Percentiles rank a stretch among this genome's conserved stretches.
These are phyloP conservation scores for Gomphus bonarii DNA, from an alignment of 1,284 basidiomycete species.

Conservation along the genomic window DNA sequence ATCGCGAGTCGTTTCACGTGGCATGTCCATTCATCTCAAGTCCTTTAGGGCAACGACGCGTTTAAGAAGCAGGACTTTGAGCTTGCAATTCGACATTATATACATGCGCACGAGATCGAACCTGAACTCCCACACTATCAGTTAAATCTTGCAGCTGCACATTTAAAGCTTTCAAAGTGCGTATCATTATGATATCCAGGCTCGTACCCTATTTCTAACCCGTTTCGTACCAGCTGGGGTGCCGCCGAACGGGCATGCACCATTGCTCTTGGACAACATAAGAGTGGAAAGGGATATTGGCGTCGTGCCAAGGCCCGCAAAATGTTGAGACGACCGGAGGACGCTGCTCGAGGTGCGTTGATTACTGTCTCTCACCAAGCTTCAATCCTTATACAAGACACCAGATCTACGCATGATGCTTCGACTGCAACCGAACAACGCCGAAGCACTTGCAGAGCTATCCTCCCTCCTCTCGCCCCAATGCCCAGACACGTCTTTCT, in stretches of 20 bases:
- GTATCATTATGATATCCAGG: constrained; percentile 17
- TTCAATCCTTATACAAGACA: neutral
- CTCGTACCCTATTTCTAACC: neutral
- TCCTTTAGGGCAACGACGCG: constrained; percentile 45
- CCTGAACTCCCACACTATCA: constrained; percentile 63
- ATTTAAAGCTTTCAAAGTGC: constrained; percentile 54
- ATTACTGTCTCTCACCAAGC: neutral
- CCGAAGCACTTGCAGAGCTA: constrained; percentile 47
- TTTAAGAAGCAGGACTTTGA: constrained; percentile 50
- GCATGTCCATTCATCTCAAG: constrained; percentile 5
- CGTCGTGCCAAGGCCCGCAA: constrained; percentile 52
- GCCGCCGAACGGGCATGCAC: constrained; percentile 59
- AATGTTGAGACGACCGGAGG: constrained; percentile 44
- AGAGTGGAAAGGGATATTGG: constrained; percentile 54
- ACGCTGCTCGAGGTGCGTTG: constrained; percentile 46
- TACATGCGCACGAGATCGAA: constrained; percentile 47
- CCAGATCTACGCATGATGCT: constrained; percentile 50
- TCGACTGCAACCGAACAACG: constrained; percentile 46
- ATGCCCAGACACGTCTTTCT: constrained; percentile 11
- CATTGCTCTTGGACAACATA: constrained; percentile 47
- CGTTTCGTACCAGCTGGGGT: constrained; percentile 38
- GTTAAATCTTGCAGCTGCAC: constrained; percentile 58
- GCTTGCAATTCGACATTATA: constrained; percentile 44
- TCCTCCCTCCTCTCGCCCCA: constrained; percentile 28
- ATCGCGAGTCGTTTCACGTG: neutral